Percentiles rank a stretch among this genome's conserved stretches.
These are phyloP conservation scores for Rhodotorula paludigena DNA, from an alignment of 768 basidiomycete genomes.

Conservation along the genomic window DNA sequence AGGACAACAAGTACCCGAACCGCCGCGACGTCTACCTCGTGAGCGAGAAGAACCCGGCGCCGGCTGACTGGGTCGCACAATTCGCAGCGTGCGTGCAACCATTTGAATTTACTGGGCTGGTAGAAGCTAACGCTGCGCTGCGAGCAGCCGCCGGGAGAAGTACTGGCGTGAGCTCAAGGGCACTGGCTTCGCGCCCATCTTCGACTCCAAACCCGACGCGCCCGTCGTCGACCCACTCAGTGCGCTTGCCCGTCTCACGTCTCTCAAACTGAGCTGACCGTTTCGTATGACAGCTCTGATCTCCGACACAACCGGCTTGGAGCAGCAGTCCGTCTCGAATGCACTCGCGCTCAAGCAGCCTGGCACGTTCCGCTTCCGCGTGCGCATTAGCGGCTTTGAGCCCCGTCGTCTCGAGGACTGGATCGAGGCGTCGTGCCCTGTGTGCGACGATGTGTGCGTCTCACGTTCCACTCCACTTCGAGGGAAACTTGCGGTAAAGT, in stretches of 20 bases:
- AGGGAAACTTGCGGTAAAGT: neutral
- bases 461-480: neutral
- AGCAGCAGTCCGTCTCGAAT: neutral
- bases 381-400: slow-evolving; percentile 5
- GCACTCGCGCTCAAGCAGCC: neutral
- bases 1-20: neutral
- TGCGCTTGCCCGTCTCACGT: neutral
- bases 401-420: slow-evolving; percentile 10
- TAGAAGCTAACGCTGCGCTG: too few species aligned
- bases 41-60: too few species aligned
- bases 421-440: slow-evolving; percentile 11
- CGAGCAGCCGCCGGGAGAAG: slow-evolving; percentile 3
- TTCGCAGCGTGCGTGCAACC: slow-evolving; percentile 1
- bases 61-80: neutral
- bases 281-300: neutral
- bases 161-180: neutral
- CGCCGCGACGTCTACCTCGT: neutral
- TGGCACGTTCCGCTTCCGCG: slow-evolving; percentile 6
- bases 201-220: neutral
- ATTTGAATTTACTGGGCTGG: neutral
- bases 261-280: too few species aligned
- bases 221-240: neutral
- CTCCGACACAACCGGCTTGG: neutral
- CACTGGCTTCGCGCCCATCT: neutral
- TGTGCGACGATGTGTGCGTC: neutral